Evolutionary conservation across 2,329 filamentous ascomycete genomes (phyloP).

Genomic region (Aspergillus fijiensis): DNA sequence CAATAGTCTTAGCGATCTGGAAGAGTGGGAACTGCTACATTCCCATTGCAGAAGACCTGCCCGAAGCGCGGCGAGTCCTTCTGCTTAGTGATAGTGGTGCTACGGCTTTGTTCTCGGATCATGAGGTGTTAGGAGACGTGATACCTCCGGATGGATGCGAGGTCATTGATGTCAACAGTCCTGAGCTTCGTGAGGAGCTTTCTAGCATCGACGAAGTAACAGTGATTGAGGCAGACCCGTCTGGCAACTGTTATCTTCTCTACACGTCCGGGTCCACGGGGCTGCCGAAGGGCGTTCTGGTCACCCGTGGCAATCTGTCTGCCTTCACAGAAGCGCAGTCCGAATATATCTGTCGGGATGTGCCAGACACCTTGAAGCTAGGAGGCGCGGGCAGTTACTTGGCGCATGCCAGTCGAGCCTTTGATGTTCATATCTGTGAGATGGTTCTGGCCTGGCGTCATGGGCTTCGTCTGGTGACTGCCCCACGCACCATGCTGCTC

Average conservation of each 20-base stretch:
- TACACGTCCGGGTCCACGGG: conserved; percentile 19
- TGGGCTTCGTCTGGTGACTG: conserved; percentile 13
- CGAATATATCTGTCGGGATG: conserved; percentile 16
- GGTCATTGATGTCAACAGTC: no score
- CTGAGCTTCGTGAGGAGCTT: no score
- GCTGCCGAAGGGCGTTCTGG: conserved; percentile 16
- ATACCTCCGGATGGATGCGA: no score
- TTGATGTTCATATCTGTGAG: conserved; percentile 18
- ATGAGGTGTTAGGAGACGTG: no score
- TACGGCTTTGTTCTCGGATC: no score
- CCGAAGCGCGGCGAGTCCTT: conserved; percentile 9
- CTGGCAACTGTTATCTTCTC: conserved; percentile 13
- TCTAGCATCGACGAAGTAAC: no score
- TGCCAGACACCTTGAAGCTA: conserved; percentile 10
- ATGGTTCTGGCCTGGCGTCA: conserved; percentile 19
- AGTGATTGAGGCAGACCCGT: not conserved
- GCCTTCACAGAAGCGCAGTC: conserved; percentile 14
- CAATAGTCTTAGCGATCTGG: conserved; percentile 14
- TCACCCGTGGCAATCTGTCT: conserved; percentile 12
- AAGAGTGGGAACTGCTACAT: conserved; percentile 16
- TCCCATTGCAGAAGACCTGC: conserved; percentile 15
- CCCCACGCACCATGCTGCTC: conserved; percentile 10
- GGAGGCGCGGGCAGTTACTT: conserved; percentile 14
- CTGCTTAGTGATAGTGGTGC: no score
- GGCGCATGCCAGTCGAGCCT: conserved; percentile 19